These are phyloP conservation scores for Waltergamsia citrina DNA, from an alignment of 2,329 filamentous ascomycete species.

Conservation along the genomic window DNA sequence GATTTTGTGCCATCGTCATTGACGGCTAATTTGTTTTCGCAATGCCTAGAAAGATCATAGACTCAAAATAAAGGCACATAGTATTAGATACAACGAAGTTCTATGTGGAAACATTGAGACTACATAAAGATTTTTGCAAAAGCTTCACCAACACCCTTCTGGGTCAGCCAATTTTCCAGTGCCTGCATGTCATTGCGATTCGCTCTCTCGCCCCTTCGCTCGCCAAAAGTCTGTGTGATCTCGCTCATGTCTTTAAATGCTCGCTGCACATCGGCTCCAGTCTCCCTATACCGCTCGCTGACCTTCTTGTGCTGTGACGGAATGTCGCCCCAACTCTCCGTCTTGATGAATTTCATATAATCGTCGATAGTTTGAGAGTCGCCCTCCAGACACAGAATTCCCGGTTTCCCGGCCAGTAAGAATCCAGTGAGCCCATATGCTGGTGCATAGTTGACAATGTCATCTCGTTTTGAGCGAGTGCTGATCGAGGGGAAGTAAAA, in stretches of 20 bases:
- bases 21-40: no score
- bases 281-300: slow-evolving; percentile 42
- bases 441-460: slow-evolving; percentile 44
- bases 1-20: no score
- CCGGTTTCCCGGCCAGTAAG: slow-evolving; percentile 50
- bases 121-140: slow-evolving; percentile 31
- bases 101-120: no score
- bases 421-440: slow-evolving; percentile 46
- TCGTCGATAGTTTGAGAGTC: slow-evolving; percentile 36
- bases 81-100: no score
- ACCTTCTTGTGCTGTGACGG: slow-evolving; percentile 54
- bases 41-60: no score
- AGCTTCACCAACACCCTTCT: slow-evolving; percentile 30
- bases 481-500: slow-evolving; percentile 55
- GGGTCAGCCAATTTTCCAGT: slow-evolving; percentile 37
- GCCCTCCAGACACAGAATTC: slow-evolving; percentile 42
- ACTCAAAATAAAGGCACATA: no score
- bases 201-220: slow-evolving; percentile 34
- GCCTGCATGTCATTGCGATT: slow-evolving; percentile 45
- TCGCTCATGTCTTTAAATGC: slow-evolving; percentile 47
- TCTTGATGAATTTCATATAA: slow-evolving; percentile 56
- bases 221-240: slow-evolving; percentile 40
- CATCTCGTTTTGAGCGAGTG: slow-evolving; percentile 47
- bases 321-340: slow-evolving; percentile 53
- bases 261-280: slow-evolving; percentile 14